Evolutionary conservation across 805 yeast species (phyloP).

Genomic region (Zygotorulaspora danielsina): DNA sequence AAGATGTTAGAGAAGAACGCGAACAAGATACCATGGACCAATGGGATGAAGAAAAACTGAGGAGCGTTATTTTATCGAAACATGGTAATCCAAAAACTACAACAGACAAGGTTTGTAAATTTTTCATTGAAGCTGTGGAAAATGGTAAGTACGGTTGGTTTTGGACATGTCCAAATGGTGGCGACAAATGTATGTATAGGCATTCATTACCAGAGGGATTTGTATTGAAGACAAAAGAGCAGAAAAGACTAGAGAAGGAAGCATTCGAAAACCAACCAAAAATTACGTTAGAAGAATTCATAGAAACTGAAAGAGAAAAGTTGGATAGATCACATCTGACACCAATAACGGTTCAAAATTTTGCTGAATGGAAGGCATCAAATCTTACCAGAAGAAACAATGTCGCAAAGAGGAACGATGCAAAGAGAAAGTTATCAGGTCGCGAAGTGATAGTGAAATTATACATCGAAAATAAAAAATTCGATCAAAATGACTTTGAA

Average conservation of each 20-base stretch:
- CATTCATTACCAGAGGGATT: conserved; percentile 97
- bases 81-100: conserved; percentile 94
- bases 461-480: conserved; percentile 51
- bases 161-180: conserved; percentile 96
- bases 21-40: conserved; percentile 86
- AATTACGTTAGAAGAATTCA: conserved; percentile 91
- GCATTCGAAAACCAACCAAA: conserved; percentile 82
- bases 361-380: conserved; percentile 75
- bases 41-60: conserved; percentile 95
- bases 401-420: conserved; percentile 38
- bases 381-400: conserved; percentile 56
- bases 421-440: conserved; percentile 56
- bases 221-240: conserved; percentile 94
- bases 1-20: conserved; percentile 71
- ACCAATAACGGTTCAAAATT: conserved; percentile 80
- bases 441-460: conserved; percentile 62
- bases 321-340: conserved; percentile 70
- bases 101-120: conserved; percentile 91
- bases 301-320: conserved; percentile 86
- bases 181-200: conserved; percentile 85
- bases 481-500: conserved; percentile 45
- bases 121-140: conserved; percentile 93
- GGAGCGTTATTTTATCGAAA: conserved; percentile 79
- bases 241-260: conserved; percentile 79
- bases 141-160: conserved; percentile 98